Base-by-base conservation (phyloP, 306 rosid species). In the Nissolia schottii region DNA sequence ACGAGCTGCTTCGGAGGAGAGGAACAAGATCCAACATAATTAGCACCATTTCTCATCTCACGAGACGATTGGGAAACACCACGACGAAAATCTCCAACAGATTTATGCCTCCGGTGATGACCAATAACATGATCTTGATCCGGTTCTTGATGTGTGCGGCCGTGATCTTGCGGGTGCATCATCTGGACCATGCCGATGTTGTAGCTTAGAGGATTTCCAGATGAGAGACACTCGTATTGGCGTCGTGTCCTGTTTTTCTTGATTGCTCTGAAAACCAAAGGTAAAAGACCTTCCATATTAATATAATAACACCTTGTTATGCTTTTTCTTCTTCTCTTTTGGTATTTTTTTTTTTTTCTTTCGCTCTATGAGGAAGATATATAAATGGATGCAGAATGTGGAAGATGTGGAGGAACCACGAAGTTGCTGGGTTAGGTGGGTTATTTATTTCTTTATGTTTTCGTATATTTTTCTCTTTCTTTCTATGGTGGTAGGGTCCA, bases 211-310 rank as follows among this genome's bases (percentile, higher is more conserved):
- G 78, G 8, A 12, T 37, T n/a, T n/a, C n/a, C n/a, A n/a, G 82
- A 71, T 37, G 80, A 71, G 59, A 83, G 81, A 59, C 70, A 73
- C 64, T 83, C 60, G 2, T 83, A 83, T 3, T 75, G 70, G 3
- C 81, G 22, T 70, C 81, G 43, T 5, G 73, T 83, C 54, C 15
- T 62, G 72, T 61, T 79, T 51, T 11, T 83, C 81, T 75, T 83
- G 27, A 83, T 40, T 41, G 81, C 87, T 79, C 41, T 83, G 53
- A 0, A 65, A 40, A 83, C 73, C 61, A 83, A 24, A 59, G 87
- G 87, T 2, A 83, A 31, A 75, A 83, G 77, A 71, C 87, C 87
- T 57, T 83, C 87, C 87, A 83, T 80, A 32, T 1, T 2, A 8
- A 37, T 37, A 9, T 37, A n/a, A n/a, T n/a, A n/a, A n/a, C n/a